Evolutionary conservation across 345 rosid species (phyloP).

Genomic region (Limnanthes douglasii): DNA sequence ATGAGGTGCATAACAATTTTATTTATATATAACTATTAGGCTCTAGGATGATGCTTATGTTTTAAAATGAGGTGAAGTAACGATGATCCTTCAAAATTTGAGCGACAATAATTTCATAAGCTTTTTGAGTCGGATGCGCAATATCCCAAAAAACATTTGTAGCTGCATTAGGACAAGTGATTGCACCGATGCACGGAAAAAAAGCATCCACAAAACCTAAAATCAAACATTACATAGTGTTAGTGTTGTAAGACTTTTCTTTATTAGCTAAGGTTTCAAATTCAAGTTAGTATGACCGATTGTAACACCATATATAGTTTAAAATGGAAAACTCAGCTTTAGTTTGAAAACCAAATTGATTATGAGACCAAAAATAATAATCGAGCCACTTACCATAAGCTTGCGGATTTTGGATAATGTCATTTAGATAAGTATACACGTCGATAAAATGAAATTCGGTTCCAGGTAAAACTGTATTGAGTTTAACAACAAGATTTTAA

Average conservation of each 20-base stretch:
- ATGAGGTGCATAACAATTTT: no score
- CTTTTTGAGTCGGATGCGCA: constrained; percentile 12
- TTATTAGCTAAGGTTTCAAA: background rate
- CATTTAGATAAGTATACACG: constrained; percentile 12
- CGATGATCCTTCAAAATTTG: no score
- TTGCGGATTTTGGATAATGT: constrained; percentile 10
- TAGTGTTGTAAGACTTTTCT: constrained; percentile 7
- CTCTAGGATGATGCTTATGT: no score
- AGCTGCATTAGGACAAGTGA: constrained; percentile 8
- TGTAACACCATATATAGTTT: no score
- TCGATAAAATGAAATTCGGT: constrained; percentile 16
- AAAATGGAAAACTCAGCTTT: no score
- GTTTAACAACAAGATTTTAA: constrained; percentile 10
- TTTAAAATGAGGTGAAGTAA: no score
- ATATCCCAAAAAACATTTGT: constrained; percentile 11
- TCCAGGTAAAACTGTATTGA: constrained; percentile 8
- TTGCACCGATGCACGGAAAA: constrained; percentile 11
- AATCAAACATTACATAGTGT: no score
- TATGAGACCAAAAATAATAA: background rate
- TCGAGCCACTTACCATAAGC: constrained; percentile 12
- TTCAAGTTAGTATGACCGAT: no score
- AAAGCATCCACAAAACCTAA: no score
- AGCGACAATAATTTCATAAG: no score
- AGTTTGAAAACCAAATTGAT: constrained; percentile 6
- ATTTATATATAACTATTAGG: no score